Conservation (phyloP, 116 monocot genomes). For the Thalassia testudinum region DNA sequence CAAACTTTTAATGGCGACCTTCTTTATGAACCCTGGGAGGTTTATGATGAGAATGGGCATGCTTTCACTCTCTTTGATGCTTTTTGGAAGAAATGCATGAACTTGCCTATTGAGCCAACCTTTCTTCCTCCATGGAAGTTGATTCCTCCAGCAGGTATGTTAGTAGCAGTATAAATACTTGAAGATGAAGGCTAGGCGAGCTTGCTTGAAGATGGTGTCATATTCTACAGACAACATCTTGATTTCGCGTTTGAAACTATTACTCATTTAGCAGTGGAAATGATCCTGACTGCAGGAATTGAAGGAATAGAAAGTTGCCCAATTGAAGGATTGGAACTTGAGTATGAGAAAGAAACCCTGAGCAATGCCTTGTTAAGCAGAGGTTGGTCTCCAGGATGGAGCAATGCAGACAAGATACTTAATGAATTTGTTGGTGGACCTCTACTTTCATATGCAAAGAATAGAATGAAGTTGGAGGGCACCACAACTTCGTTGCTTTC, state of each 20-base stretch:
- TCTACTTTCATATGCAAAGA: slow-evolving; percentile 41
- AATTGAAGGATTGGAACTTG: slow-evolving; percentile 68
- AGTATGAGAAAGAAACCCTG: slow-evolving; percentile 58
- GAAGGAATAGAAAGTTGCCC: slow-evolving; percentile 38
- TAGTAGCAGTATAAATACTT: too few species aligned
- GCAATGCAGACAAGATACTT: slow-evolving; percentile 58
- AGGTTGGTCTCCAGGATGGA: slow-evolving; percentile 86
- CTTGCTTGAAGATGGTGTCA: too few species aligned
- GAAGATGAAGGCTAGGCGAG: too few species aligned
- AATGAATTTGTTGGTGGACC: slow-evolving; percentile 37
- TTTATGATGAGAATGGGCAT: slow-evolving; percentile 47
- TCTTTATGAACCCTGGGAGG: slow-evolving; percentile 79
- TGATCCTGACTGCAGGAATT: slow-evolving; percentile 26
- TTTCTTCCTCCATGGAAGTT: slow-evolving; percentile 57
- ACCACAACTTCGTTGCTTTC: slow-evolving; percentile 61
- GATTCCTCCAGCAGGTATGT: slow-evolving; percentile 38
- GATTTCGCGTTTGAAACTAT: too few species aligned
- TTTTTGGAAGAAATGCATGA: slow-evolving; percentile 62
- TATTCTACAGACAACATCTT: too few species aligned
- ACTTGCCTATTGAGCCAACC: slow-evolving; percentile 25
- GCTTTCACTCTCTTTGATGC: slow-evolving; percentile 65
- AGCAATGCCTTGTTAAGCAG: slow-evolving; percentile 77
- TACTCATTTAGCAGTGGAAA: too few species aligned
- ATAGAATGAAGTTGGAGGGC: slow-evolving; percentile 53
- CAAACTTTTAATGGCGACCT: slow-evolving; percentile 73